Evolutionary conservation across 768 basidiomycete species (phyloP), one percentile per base, ranked within the genome.

Genomic region (Tulasnella sp.): DNA sequence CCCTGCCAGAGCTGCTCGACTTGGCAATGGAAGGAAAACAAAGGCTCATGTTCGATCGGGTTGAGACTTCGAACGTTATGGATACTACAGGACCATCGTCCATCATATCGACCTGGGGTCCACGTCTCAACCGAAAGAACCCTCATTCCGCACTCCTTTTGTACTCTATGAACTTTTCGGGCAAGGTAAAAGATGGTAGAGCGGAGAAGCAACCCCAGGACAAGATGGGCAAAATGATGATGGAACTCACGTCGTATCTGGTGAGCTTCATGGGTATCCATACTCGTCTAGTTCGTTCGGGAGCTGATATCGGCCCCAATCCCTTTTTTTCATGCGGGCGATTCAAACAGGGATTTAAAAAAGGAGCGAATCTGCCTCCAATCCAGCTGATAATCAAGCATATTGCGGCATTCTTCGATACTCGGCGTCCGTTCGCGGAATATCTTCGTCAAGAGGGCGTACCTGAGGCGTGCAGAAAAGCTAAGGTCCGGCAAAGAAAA

Each of bases 151-250:
- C 87, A 0, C 83, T 90, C 6, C 81, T 89, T 6, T 88, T 87
- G 22, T 88, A 88, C 80, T 89, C 87, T 79, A 88, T 90, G 89
- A 90, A 90, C 78, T 90, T 89, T 89, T 72, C 80, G 11, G 83
- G 76, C 1, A n/a, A 81, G 24, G 22, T 34, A 14, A 69, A 37
- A 69, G 28, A 69, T 20, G 64, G 72, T 18, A 44, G 20, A 34
- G 37, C 28, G 31, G 72, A 37, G 72, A 73, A 37, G 3, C 37
- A 73, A 37, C 22, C n/a, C 34, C 72, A 37, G 8, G 42, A 73
- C 72, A 44, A 73, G 28, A 73, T 54, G 54, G n/a, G 54, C 24
- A 54, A 54, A 24, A 54, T 40, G 34, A 34, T 73, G n/a, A 37
- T 40, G 72, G 31, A 37, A 44, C 72, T 73, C 22, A 24, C 72